Percentiles rank a stretch among this genome's conserved stretches.
These are phyloP conservation scores for Psidium friedrichsthalianum DNA, from an alignment of 345 rosid species.

Conservation along the genomic window DNA sequence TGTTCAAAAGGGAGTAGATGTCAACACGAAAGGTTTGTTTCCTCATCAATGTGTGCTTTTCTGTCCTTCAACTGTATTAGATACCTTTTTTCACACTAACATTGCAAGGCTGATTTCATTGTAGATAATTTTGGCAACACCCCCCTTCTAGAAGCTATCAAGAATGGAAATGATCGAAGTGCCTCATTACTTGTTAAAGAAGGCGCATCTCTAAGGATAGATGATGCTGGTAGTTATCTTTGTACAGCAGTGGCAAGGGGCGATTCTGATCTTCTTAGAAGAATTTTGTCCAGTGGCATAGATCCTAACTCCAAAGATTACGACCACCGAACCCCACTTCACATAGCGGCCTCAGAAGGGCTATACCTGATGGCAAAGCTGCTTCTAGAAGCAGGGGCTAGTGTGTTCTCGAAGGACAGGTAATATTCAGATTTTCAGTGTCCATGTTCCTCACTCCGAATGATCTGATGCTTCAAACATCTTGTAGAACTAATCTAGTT, in stretches of 20 bases:
- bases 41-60: neutral
- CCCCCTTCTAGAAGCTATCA: constrained; percentile 83
- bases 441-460: neutral
- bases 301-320: constrained; percentile 86
- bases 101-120: neutral
- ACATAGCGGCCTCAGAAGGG: constrained; percentile 88
- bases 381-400: constrained; percentile 77
- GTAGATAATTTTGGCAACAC: constrained; percentile 85
- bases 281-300: constrained; percentile 53
- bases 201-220: constrained; percentile 59
- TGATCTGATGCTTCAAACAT: neutral
- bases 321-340: constrained; percentile 88
- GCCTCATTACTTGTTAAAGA: constrained; percentile 48
- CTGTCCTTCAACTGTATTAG: neutral
- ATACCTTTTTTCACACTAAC: neutral
- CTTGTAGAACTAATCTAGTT: neutral
- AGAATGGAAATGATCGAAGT: constrained; percentile 54
- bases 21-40: constrained; percentile 52
- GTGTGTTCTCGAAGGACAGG: constrained; percentile 77
- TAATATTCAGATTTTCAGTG: constrained; percentile 6
- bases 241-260: constrained; percentile 62
- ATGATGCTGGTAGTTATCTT: constrained; percentile 69
- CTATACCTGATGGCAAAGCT: constrained; percentile 59
- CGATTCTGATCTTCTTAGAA: constrained; percentile 65
- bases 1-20: constrained; percentile 46